phyloP scores from a whole-genome alignment of 129 eudicot species.

The Escallonia rubra region DNA sequence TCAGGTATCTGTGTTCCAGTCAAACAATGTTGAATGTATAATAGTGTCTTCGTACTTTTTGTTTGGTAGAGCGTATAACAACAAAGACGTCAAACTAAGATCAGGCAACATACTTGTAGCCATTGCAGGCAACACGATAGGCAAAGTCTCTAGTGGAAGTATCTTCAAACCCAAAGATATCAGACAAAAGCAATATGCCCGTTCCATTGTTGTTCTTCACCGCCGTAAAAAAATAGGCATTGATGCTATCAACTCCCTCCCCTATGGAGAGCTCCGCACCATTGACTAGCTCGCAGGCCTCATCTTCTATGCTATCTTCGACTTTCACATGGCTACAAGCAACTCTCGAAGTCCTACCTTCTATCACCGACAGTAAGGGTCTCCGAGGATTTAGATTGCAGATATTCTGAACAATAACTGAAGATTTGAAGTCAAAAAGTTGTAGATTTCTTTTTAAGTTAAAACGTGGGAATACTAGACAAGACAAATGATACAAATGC shows the following conservation, averaged over 20 bases:
- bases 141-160: constrained; percentile 73
- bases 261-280: constrained; percentile 74
- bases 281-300: constrained; percentile 84
- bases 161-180: constrained; percentile 77
- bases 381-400: constrained; percentile 25
- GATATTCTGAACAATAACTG: constrained; percentile 68
- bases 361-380: constrained; percentile 7
- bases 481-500: too few species aligned
- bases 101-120: constrained; percentile 67
- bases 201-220: constrained; percentile 90
- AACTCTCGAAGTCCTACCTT: constrained; percentile 11
- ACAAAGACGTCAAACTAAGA: not conserved
- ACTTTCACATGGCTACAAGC: constrained; percentile 40
- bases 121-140: constrained; percentile 92
- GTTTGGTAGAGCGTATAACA: not conserved
- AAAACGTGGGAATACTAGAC: too few species aligned
- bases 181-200: constrained; percentile 78
- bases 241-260: constrained; percentile 49
- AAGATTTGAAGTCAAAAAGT: constrained; percentile 50
- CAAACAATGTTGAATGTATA: too few species aligned
- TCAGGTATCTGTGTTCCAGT: too few species aligned
- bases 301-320: constrained; percentile 49
- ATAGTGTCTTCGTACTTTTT: too few species aligned
- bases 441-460: not conserved
- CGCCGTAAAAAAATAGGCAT: constrained; percentile 63